A percentile compares a stretch with the other conserved stretches of the same genome.
Evolutionary conservation across 192 early-diverging fungal genomes (phyloP).

Genomic region (Gigaspora rosea): DNA sequence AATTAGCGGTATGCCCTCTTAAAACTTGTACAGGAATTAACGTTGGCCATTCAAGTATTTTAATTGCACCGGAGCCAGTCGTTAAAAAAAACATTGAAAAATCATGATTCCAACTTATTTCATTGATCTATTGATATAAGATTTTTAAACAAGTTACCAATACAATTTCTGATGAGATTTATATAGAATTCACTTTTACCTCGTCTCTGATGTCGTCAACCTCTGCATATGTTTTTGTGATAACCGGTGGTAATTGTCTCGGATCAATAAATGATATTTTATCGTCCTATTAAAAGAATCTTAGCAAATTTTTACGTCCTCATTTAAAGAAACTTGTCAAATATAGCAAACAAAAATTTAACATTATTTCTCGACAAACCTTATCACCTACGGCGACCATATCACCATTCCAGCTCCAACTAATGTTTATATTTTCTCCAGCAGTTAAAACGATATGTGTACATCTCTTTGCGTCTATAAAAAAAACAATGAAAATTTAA

Average conservation of each 20-base stretch:
- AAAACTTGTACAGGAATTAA: slow-evolving; percentile 58
- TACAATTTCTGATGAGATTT: neutral
- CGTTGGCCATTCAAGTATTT: slow-evolving; percentile 67
- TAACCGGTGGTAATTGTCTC: slow-evolving; percentile 27
- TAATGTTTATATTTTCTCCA: slow-evolving; percentile 86
- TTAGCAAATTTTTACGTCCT: neutral
- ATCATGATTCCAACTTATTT: slow-evolving; percentile 78
- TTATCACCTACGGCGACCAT: slow-evolving; percentile 83
- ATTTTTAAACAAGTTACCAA: neutral
- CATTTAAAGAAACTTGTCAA: too few species aligned
- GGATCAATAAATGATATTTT: slow-evolving; percentile 78
- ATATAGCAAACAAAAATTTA: too few species aligned
- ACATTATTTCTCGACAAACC: slow-evolving; percentile 36
- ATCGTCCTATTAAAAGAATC: slow-evolving; percentile 56
- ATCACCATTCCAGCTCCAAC: slow-evolving; percentile 78
- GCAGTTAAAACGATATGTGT: slow-evolving; percentile 60
- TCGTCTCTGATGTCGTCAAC: slow-evolving; percentile 15
- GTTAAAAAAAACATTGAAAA: slow-evolving; percentile 76
- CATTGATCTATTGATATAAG: slow-evolving; percentile 56
- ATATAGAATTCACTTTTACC: neutral
- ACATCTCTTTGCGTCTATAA: slow-evolving; percentile 51
- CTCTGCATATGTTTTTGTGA: slow-evolving; percentile 16
- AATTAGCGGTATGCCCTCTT: slow-evolving; percentile 76
- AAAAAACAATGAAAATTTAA: neutral
- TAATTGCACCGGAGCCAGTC: slow-evolving; percentile 72